Conservation (phyloP, 371 early-diverging fungal genomes). For the Conidiobolus incongruus region DNA sequence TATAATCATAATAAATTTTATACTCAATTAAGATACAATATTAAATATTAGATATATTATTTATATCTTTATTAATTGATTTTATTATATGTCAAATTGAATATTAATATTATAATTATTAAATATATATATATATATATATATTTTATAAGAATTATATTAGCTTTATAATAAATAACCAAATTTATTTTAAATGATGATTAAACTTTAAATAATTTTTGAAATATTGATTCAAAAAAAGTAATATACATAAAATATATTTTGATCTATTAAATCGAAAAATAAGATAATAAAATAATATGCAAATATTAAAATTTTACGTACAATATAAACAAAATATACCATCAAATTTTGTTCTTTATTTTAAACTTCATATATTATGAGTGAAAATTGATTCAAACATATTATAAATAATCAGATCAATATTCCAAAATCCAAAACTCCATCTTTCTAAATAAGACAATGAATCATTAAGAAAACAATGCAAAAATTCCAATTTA, state of each 20-base stretch:
- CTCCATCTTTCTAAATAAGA: too few relatives aligned
- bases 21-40: too few relatives aligned
- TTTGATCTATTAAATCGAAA: background rate
- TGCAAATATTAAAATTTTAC: background rate
- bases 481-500: too few relatives aligned
- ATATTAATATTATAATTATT: background rate
- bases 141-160: background rate
- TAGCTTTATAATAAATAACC: background rate
- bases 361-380: background rate
- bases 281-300: background rate
- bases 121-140: background rate
- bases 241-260: background rate
- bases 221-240: background rate
- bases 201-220: constrained; percentile 6
- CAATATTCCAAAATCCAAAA: too few relatives aligned
- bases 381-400: too few relatives aligned
- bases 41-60: too few relatives aligned
- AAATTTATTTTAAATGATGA: background rate
- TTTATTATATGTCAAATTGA: too few relatives aligned
- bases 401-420: too few relatives aligned
- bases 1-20: too few relatives aligned
- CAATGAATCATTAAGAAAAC: too few relatives aligned
- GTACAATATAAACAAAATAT: background rate
- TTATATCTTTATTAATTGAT: too few relatives aligned
- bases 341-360: background rate